Base-by-base conservation (phyloP, 352 stramenopile species). In the Phytopythium ostracodes region DNA sequence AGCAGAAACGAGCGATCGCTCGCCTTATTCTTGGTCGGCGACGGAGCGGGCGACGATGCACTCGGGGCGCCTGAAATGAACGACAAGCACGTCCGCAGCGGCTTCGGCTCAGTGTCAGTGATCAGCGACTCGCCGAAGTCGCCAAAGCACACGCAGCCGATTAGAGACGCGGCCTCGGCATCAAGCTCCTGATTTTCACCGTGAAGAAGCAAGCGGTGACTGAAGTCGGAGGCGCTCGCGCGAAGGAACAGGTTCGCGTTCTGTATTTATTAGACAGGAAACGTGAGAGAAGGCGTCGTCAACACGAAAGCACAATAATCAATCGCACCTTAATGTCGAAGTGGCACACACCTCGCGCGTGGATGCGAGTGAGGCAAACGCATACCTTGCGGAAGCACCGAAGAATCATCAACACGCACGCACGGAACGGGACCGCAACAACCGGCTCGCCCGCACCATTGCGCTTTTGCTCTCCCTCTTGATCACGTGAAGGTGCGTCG, bases 111-210 rank as follows among this genome's bases (percentile, higher is more conserved):
- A 12, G 56, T 35, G 36, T 68, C 53, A 11, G 72, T 64, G 33
- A 75, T 5, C 59, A 82, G 72, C 0, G 84, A 79, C 65, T 93
- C 84, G 18, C 84, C 84, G 65, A 93, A 93, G 64, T 93, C 84
- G 2, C 65, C 84, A 22, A 89, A 74, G 53, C 82, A 92, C 9
- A 92, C 59, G 43, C 56, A 71, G 3, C 36, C 58, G 7, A 63
- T 66, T 11, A 76, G 46, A 17, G 57, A 20, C 59, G 38, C 22
- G 20, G 29, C 40, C n/a, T 69, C 46, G 1, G 40, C 59, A 18
- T 68, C 54, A 7, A 62, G 57, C 31, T 57, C 51, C 12, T 73
- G 65, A 15, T 76, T 56, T 22, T 66, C 68, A 14, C 66, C 54
- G 6, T 68, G 65, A 5, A 65, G 27, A 27, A 87, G 51, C 5